phyloP scores from a whole-genome alignment of 2,329 filamentous ascomycete genomes.

The Penicillium sumatraense region DNA sequence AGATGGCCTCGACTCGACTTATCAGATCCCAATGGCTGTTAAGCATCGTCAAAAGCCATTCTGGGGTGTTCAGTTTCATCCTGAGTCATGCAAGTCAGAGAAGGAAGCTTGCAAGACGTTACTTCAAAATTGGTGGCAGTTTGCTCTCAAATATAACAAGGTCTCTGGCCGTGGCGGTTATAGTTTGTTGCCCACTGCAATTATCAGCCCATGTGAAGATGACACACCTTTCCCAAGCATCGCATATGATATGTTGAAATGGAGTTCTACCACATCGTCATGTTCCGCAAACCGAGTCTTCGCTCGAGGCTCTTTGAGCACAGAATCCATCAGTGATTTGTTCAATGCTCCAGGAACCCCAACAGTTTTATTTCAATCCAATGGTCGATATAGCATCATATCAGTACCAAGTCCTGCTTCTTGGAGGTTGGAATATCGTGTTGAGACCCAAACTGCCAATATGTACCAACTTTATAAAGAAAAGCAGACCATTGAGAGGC shows the following conservation, averaged over 20 bases:
- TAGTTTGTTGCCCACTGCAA: conserved; percentile 21
- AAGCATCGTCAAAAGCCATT: conserved; percentile 72
- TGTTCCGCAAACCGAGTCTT: conserved; percentile 32
- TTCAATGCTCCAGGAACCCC: conserved; percentile 38
- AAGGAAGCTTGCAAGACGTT: conserved; percentile 63
- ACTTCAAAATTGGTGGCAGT: conserved; percentile 75
- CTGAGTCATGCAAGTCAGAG: conserved; percentile 82
- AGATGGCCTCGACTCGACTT: conserved; percentile 42
- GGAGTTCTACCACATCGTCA: conserved; percentile 36
- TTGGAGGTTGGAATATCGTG: conserved; percentile 44
- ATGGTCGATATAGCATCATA: conserved; percentile 41
- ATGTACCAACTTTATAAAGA: conserved; percentile 26
- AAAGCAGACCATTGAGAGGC: conserved; percentile 16
- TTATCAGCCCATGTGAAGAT: conserved; percentile 23
- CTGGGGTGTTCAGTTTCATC: conserved; percentile 89
- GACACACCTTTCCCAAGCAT: conserved; percentile 35
- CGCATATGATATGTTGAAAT: conserved; percentile 52
- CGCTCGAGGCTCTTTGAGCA: conserved; percentile 24
- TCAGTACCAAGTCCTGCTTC: conserved; percentile 40
- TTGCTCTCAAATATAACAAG: conserved; percentile 66
- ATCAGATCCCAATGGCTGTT: conserved; percentile 73
- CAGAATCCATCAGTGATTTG: conserved; percentile 39
- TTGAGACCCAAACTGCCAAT: conserved; percentile 25
- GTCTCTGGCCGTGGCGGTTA: conserved; percentile 28
- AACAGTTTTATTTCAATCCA: conserved; percentile 51